These are phyloP conservation scores for Leucosporidium yakuticum DNA, from an alignment of 768 basidiomycete species.

Conservation along the genomic window DNA sequence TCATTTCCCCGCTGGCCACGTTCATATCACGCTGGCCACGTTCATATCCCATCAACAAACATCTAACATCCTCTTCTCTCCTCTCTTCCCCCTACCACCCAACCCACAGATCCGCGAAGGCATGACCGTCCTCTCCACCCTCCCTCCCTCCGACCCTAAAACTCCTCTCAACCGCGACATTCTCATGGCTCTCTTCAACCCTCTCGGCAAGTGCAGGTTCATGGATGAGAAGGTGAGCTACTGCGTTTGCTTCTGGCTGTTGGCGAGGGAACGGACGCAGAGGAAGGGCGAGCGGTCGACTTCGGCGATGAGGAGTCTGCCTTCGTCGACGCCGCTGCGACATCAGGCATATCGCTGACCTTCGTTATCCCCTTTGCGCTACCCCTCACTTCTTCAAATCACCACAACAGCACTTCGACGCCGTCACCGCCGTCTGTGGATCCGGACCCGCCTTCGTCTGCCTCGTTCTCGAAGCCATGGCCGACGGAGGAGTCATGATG, in stretches of 20 bases:
- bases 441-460: conserved; percentile 96
- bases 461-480: conserved; percentile 95
- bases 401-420: conserved; percentile 70
- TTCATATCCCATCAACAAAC: no score
- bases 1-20: no score
- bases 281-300: not conserved
- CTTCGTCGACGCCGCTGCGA: not conserved
- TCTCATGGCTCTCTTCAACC: conserved; percentile 89
- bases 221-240: conserved; percentile 70
- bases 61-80: not conserved
- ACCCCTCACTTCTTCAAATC: not conserved
- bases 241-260: not conserved
- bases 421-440: conserved; percentile 91
- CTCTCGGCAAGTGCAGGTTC: conserved; percentile 91
- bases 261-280: not conserved
- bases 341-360: not conserved
- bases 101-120: conserved; percentile 86
- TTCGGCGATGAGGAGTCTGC: not conserved
- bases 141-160: conserved; percentile 51
- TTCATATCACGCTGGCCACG: no score
- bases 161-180: conserved; percentile 62
- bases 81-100: no score
- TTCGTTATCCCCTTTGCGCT: not conserved
- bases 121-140: conserved; percentile 86
- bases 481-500: conserved; percentile 99